phyloP scores from a whole-genome alignment of 768 basidiomycete species.

The Suillus subalutaceus region DNA sequence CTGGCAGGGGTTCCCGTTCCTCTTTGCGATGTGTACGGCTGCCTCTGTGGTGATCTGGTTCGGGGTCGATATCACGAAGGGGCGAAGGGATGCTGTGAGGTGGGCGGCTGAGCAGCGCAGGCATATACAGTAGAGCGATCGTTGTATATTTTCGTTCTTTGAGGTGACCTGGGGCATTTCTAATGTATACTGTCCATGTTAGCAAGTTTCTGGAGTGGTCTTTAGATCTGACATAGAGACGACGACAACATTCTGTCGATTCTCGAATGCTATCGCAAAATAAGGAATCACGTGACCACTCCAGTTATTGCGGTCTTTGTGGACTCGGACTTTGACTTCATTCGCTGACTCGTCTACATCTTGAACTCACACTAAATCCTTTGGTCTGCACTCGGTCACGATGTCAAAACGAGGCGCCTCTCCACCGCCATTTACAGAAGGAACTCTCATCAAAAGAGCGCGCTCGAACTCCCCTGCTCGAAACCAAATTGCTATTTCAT shows the following conservation, averaged over 20 bases:
- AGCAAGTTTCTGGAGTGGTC: neutral
- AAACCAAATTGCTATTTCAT: constrained; percentile 80
- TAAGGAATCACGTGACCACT: neutral
- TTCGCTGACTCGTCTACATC: neutral
- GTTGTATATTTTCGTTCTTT: neutral
- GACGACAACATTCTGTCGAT: neutral
- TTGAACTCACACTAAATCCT: neutral
- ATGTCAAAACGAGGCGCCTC: constrained; percentile 79
- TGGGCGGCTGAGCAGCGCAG: constrained; percentile 48
- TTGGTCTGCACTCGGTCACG: neutral
- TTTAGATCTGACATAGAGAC: neutral
- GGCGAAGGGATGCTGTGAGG: constrained; percentile 58
- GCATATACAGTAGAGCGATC: neutral
- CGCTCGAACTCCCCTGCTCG: constrained; percentile 52
- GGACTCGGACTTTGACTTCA: neutral
- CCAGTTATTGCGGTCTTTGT: neutral
- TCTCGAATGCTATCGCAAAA: neutral
- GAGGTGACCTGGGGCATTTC: neutral
- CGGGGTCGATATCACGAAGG: constrained; percentile 63
- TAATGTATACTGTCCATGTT: neutral
- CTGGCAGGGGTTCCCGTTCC: constrained; percentile 85
- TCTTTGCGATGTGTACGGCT: constrained; percentile 68
- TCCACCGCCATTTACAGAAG: constrained; percentile 48
- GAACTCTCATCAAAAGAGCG: constrained; percentile 64
- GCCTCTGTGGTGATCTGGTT: constrained; percentile 83